These are phyloP conservation scores for Parachlorella kessleri DNA, from an alignment of 139 green algal species.

Conservation along the genomic window DNA sequence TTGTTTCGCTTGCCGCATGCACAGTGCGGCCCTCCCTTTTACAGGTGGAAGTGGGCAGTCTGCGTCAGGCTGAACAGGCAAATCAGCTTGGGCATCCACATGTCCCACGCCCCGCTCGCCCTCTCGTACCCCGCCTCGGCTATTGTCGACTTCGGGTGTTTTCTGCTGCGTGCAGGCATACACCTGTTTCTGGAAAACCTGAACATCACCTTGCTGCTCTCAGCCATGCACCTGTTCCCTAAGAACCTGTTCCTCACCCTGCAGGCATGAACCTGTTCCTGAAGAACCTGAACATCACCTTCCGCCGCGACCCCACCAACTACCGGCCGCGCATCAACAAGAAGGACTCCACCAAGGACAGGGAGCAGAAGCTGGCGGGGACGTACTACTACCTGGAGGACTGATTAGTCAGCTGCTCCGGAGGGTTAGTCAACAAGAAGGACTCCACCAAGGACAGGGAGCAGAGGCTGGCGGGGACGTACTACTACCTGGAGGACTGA, in stretches of 20 bases:
- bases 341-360: constrained; percentile 90
- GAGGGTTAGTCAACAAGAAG: constrained; percentile 99
- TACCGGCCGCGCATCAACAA: constrained; percentile 99
- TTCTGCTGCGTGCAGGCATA: constrained; percentile 56
- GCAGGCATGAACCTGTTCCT: constrained; percentile 94
- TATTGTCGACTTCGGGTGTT: background rate
- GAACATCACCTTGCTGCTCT: constrained; percentile 85
- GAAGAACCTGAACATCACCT: constrained; percentile 97
- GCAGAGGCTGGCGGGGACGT: constrained; percentile 94
- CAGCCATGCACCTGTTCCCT: background rate
- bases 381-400: constrained; percentile 82
- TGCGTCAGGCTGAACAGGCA: too few species aligned
- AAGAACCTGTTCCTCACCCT: background rate
- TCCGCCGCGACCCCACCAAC: constrained; percentile 98
- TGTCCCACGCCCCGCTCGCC: too few species aligned
- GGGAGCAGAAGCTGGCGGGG: constrained; percentile 95
- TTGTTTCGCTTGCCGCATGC: too few species aligned
- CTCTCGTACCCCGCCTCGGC: background rate
- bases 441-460: constrained; percentile 95
- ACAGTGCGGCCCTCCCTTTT: too few species aligned
- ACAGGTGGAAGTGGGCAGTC: too few species aligned
- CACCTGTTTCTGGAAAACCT: constrained; percentile 86
- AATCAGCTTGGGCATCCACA: too few species aligned
- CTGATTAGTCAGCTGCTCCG: too few species aligned
- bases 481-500: constrained; percentile 63